Evolutionary conservation across 805 yeast genomes (phyloP), one percentile per base, ranked within the genome.

Genomic region (Crinitomyces ghanaensis): DNA sequence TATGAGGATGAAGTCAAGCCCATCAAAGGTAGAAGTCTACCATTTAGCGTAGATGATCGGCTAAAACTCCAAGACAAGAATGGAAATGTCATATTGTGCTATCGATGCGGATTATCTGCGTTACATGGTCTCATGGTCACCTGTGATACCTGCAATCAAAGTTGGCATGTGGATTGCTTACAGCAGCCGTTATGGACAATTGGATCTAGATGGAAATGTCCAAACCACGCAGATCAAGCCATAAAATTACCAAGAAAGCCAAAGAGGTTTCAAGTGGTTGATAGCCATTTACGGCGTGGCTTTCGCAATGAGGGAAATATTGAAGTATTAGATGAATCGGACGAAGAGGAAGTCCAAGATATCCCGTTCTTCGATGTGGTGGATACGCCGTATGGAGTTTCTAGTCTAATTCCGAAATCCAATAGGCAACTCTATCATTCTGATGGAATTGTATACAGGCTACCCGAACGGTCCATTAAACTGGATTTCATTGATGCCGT

Each of bases 161-260:
- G 75, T 12, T 86, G 93, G 93, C 97, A 86, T 57, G 56, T 86
- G 30, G 95, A 88, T 56, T 86, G 97, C 54, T 56, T 86, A 11
- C 64, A 68, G 33, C 80, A 82, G 1, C 93, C 95, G 1, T 71
- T 77, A 13, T 82, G 83, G 46, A 74, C 77, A 26, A 51, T 81
- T 28, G 93, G 91, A 2, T 64, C 65, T 28, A 81, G 77, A 53
- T 88, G 95, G 97, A 75, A 72, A 59, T 91, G 95, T 55, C 97
- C 95, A 2, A 77, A 80, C 44, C 96, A 84, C 58, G 71, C 73
- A 14, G 79, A 69, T 30, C 43, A 41, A 29, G 46, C 42, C 16
- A 33, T 33, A 9, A 40, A 30, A 27, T 26, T 46, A 19, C 52
- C 53, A 6, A 36, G 52, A 6, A 26, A 62, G 56, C 48, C 63